Base-by-base conservation (phyloP, 176 grass and related monocot genomes). In the Cenchrus fungigraminus region DNA sequence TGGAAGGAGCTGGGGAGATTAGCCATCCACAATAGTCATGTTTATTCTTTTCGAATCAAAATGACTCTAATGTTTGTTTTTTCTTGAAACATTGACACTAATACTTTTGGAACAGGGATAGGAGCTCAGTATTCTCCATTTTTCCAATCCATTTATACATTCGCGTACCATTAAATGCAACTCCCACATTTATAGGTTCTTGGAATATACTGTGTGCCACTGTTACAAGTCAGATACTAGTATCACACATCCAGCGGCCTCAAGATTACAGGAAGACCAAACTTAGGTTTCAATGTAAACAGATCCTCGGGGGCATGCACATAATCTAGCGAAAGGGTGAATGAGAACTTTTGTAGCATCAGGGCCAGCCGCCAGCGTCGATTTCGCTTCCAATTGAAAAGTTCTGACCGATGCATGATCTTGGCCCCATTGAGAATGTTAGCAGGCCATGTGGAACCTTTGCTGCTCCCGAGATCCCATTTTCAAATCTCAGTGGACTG, bases 401-500 rank as follows among this genome's bases (percentile, higher is more conserved):
- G 17, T 87, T 68, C 78, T 87, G 70, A 0, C 70, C 69, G 17
- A 81, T 81, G 70, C 78, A 87, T 12, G 49, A 7, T 2, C 85
- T 81, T 67, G 85, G 85, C 8, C 85, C 85, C 25, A 74, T 47
- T 5, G 77, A 55, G 19, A 87, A 87, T 4, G 69, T 47, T 0
- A 87, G n/a, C n/a, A 81, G 69, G 12, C 68, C 85, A 5, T 75
- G 78, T 5, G 70, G 78, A 74, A 81, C 40, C 37, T 67, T 87
- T 0, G 14, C 78, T 57, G 85, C 85, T 58, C 37, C 44, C 10
- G 69, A 67, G 8, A 49, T 17, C 15, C 78, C 85, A 12, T 74
- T 87, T 22, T 57, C 16, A 37, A 87, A 81, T 58, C 78, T 66
- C 6, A 22, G 28, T 2, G 85, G 85, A 8, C 67, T 67, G 52